Percentiles rank a stretch among this genome's conserved stretches.
Conservation (phyloP, 140 eudicot species). For the Bidens hawaiensis region DNA sequence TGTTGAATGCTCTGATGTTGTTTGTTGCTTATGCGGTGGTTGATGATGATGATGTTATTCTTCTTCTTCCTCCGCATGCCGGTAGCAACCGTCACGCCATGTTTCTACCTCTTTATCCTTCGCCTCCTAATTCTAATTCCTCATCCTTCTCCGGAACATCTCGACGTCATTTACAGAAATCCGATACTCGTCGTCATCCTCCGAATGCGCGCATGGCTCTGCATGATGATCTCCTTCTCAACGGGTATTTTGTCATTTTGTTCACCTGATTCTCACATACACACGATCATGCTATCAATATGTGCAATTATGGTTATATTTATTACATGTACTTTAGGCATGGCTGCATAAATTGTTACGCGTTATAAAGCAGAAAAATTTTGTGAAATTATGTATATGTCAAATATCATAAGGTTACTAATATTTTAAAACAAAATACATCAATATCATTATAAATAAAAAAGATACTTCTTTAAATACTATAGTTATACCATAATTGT, state of each 20-base stretch:
- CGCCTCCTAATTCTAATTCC: no score
- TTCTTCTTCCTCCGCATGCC: slow-evolving; percentile 32
- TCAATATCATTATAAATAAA: no score
- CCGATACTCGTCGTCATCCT: slow-evolving; percentile 30
- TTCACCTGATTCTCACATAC: no score
- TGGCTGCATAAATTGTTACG: no score
- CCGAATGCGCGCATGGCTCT: slow-evolving; percentile 90
- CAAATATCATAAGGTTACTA: no score
- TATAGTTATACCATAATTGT: no score
- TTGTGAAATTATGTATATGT: no score
- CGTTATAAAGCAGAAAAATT: no score
- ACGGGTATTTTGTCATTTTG: slow-evolving; percentile 60
- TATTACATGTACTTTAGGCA: no score
- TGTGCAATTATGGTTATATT: neutral
- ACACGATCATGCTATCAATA: neutral
- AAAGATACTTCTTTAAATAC: no score
- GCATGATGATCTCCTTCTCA: slow-evolving; percentile 81
- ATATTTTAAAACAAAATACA: no score
- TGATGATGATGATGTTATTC: slow-evolving; percentile 21
- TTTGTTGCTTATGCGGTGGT: slow-evolving; percentile 11
- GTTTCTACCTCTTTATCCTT: slow-evolving; percentile 50
- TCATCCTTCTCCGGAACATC: slow-evolving; percentile 22
- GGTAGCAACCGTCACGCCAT: slow-evolving; percentile 45
- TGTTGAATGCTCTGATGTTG: neutral
- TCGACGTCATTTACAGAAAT: slow-evolving; percentile 59